Base-by-base conservation (phyloP, 352 stramenopile genomes). In the Globisporangium ultimum region DNA sequence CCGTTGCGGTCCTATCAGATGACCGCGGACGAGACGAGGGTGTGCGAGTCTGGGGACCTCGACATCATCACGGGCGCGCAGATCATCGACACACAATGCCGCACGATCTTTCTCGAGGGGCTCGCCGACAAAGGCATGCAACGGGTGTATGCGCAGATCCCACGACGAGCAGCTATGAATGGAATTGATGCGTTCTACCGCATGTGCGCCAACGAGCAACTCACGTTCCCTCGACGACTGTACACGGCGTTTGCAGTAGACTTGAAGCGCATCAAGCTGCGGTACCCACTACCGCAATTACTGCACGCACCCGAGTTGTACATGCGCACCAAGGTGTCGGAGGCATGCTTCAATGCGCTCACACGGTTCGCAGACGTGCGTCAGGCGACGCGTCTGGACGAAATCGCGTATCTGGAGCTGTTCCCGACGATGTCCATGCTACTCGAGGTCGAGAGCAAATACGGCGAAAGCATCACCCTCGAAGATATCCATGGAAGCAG, bases 261-360 rank as follows among this genome's bases (percentile, higher is more conserved):
- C 46, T 62, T 98, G 17, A 97, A 97, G 67, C 84, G 88, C 40
- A 89, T 98, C 48, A 93, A 96, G 42, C 70, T 97, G 46, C 79
- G 88, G 6, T 84, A 89, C 38, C 74, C 87, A n/a, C 75, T 98
- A 21, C 68, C 74, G 2, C 50, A 76, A 40, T 70, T 97, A 9
- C 64, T 85, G 43, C 68, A 77, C 60, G 75, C 65, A 32, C 87
- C 89, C 0, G 89, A 96, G 49, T 93, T 97, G 9, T 97, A 97
- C 71, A 88, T 97, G 80, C 71, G 84, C 50, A 65, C 85, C 22
- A 95, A 95, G 60, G 89, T 97, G 3, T 84, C 80, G 32, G 73
- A 81, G 63, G 70, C 80, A 34, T 97, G 86, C 60, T 96, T 89
- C 69, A 61, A 78, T 28, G 88, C 89, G 18, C 67, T 97, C 4